A percentile compares a stretch with the other conserved stretches of the same genome.
Conservation (phyloP, 2,329 filamentous ascomycete genomes). For the Phialophora expanda region DNA sequence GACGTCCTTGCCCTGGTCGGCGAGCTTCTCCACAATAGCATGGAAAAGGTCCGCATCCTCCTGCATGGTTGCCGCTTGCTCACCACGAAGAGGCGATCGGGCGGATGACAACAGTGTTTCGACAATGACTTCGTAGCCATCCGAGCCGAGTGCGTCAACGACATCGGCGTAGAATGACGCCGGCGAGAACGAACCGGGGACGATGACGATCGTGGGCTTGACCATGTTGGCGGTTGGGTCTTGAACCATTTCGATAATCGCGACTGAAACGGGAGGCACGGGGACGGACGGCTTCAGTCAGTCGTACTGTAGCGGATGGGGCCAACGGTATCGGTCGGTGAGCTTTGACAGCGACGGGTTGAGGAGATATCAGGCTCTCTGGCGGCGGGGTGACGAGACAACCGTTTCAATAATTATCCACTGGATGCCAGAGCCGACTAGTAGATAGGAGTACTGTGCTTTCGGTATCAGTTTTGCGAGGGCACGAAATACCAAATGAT, state of each 20-base stretch:
- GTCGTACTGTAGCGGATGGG: not conserved
- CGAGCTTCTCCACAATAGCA: constrained; percentile 36
- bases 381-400: not conserved
- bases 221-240: not conserved
- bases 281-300: not conserved
- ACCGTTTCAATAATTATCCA: too few relatives aligned
- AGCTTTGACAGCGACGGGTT: too few relatives aligned
- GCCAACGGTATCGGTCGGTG: too few relatives aligned
- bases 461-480: not conserved
- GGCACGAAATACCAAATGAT: not conserved
- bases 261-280: not conserved
- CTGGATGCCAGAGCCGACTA: too few relatives aligned
- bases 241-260: not conserved
- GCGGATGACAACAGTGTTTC: constrained; percentile 41
- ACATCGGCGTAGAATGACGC: constrained; percentile 33
- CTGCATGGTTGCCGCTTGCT: constrained; percentile 41
- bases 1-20: constrained; percentile 41
- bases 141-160: constrained; percentile 40
- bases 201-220: constrained; percentile 46
- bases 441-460: not conserved
- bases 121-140: constrained; percentile 43
- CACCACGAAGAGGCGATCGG: not conserved
- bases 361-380: not conserved
- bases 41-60: constrained; percentile 44
- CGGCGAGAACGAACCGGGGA: constrained; percentile 44